Base-by-base conservation (phyloP, 1,284 basidiomycete genomes). In the Ganoderma boninense region DNA sequence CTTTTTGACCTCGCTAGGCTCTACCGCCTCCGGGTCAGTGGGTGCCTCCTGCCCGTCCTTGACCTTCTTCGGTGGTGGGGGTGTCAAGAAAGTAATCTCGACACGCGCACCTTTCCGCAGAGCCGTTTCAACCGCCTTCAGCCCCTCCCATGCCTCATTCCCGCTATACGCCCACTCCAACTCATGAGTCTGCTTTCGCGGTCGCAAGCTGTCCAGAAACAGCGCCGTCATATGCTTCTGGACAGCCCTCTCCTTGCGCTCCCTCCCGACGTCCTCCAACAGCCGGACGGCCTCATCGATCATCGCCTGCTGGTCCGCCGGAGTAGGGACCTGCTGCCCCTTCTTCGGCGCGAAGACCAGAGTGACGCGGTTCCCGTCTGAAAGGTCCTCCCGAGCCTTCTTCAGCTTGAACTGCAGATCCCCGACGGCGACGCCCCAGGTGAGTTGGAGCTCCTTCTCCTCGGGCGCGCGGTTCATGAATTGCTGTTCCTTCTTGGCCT, bases 401-500 rank as follows among this genome's bases (percentile, higher is more conserved):
- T 82, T 84, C 46, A 95, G 73, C 78, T 95, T 95, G 80, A 92
- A 91, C 49, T 83, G 83, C 20, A 92, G 76, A 76, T 96, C 94
- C 20, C 84, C 87, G 29, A 80, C 72, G 11, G 83, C 88, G 32
- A 90, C 87, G 11, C 83, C 84, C 92, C 93, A 96, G 7, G 90
- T 89, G 68, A 95, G 77, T 80, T 93, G 92, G 4, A 94, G 83
- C 82, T 95, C 92, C 82, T 95, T 95, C 68, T 82, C 78, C 65
- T 85, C 82, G 61, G 80, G 82, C 29, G 79, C 77, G 42, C 77
- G 81, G 69, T 80, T 80, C 52, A 74, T 76, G 8, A 73, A 77
- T 68, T 78, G 80, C 68, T 78, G 82, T 43, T 80, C 76, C 65
- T 80, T 80, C 65, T 73, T 74, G 65, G 69, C 73, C 64, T 73